Evolutionary conservation across 2,329 filamentous ascomycete species (phyloP).

Genomic region (Coniochaeta ligniaria): DNA sequence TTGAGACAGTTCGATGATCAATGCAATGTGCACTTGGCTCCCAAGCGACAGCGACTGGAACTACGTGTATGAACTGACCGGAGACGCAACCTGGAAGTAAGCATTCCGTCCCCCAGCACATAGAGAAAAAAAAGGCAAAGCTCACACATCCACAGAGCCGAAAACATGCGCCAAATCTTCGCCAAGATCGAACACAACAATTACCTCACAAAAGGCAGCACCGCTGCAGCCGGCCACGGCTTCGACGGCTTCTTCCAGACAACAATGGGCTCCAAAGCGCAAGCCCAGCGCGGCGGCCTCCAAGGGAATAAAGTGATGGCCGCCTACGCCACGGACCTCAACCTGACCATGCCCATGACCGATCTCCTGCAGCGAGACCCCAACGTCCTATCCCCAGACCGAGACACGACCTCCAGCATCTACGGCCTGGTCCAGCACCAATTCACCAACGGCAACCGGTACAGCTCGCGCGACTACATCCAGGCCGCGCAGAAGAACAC

Average conservation of each 20-base stretch:
- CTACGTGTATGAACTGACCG: constrained; percentile 17
- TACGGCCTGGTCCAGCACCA: constrained; percentile 15
- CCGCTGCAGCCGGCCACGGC: constrained; percentile 10
- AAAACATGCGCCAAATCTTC: constrained; percentile 17
- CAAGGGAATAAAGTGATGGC: constrained; percentile 12
- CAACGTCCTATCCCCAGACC: constrained; percentile 11
- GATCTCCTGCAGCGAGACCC: constrained; percentile 14
- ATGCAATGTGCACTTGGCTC: constrained; percentile 19
- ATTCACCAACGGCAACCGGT: constrained; percentile 18
- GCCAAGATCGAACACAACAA: constrained; percentile 17
- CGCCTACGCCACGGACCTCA: constrained; percentile 12
- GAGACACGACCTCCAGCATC: constrained; percentile 13
- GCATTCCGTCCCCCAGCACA: background rate
- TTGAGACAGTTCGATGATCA: constrained; percentile 22
- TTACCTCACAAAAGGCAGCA: constrained; percentile 11
- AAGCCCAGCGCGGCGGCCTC: constrained; percentile 7
- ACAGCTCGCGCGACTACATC: constrained; percentile 22
- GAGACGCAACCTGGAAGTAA: constrained; percentile 18
- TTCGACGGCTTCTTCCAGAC: constrained; percentile 19
- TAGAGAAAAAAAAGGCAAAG: too few species aligned
- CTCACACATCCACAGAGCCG: constrained; percentile 8
- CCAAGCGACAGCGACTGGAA: constrained; percentile 20
- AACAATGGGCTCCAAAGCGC: constrained; percentile 13
- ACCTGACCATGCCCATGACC: constrained; percentile 9
- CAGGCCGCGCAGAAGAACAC: constrained; percentile 13